phyloP scores from a whole-genome alignment of 2,329 filamentous ascomycete species.

The Leptodontidium sp. region DNA sequence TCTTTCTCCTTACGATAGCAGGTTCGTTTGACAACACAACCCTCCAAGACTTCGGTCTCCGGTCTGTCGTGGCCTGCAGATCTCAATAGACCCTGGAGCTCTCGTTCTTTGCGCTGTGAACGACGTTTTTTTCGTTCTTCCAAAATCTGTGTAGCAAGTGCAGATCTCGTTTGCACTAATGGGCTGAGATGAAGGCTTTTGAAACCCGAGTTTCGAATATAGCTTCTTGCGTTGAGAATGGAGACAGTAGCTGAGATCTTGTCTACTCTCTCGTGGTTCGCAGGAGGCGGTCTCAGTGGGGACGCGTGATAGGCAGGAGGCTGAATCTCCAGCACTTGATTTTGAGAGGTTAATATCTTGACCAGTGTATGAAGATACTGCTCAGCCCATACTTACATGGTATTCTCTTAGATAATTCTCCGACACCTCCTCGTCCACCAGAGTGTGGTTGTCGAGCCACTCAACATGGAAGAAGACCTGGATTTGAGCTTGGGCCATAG shows the following conservation, averaged over 20 bases:
- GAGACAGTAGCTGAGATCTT: not conserved
- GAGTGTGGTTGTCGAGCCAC: not conserved
- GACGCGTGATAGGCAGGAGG: not conserved
- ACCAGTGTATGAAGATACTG: not conserved
- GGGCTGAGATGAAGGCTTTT: not conserved
- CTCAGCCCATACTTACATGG: not conserved
- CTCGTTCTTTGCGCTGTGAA: not conserved
- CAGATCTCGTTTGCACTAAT: not conserved
- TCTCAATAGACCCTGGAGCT: not conserved
- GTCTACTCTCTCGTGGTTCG: not conserved
- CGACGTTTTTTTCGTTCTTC: not conserved
- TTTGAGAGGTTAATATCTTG: not conserved
- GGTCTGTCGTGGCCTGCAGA: not conserved
- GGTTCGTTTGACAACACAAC: not conserved
- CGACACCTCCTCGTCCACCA: not conserved
- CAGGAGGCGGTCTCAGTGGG: too few relatives aligned
- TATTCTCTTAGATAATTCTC: not conserved
- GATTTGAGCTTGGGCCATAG: not conserved
- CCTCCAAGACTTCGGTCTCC: not conserved
- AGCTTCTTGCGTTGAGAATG: not conserved
- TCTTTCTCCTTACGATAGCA: not conserved
- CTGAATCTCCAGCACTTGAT: not conserved
- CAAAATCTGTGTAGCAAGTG: conserved; percentile 7
- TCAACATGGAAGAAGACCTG: not conserved
- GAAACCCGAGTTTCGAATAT: not conserved